Percentiles rank a stretch among this genome's conserved stretches.
These are phyloP conservation scores for Coniochaeta hoffmannii DNA, from an alignment of 2,329 filamentous ascomycete species.

Conservation along the genomic window DNA sequence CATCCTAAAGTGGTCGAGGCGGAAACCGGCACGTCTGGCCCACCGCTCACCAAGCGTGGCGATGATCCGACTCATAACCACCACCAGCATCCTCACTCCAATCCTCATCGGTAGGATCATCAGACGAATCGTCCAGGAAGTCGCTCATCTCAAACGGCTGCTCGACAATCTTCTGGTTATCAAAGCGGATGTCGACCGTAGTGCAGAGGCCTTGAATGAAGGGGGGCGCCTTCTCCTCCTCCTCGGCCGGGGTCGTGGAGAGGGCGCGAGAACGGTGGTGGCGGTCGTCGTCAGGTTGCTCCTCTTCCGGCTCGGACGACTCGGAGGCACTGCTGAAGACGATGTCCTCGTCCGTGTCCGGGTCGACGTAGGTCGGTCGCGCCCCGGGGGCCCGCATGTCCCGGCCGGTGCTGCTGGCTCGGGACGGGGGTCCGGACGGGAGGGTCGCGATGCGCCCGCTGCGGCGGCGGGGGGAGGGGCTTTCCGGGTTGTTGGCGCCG, in stretches of 20 bases:
- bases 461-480: slow-evolving; percentile 24
- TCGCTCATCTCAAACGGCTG: slow-evolving; percentile 63
- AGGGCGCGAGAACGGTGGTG: too few species aligned
- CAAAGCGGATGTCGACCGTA: slow-evolving; percentile 63
- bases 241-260: background rate
- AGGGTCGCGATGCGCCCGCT: slow-evolving; percentile 28
- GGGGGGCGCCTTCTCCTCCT: slow-evolving; percentile 5
- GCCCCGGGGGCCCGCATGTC: slow-evolving; percentile 12
- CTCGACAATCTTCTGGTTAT: slow-evolving; percentile 68
- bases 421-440: slow-evolving; percentile 16
- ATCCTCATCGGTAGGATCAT: slow-evolving; percentile 48
- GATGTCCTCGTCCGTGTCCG: slow-evolving; percentile 36
- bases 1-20: too few species aligned
- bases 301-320: slow-evolving; percentile 4
- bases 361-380: slow-evolving; percentile 32
- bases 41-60: slow-evolving; percentile 17
- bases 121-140: slow-evolving; percentile 52
- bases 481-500: background rate
- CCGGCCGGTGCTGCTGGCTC: slow-evolving; percentile 18
- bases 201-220: slow-evolving; percentile 58
- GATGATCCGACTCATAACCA: slow-evolving; percentile 10
- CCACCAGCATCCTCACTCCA: slow-evolving; percentile 37
- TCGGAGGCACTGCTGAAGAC: too few species aligned
- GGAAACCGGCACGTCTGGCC: too few species aligned
- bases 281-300: slow-evolving; percentile 3